A percentile compares a stretch with the other conserved stretches of the same genome.
Evolutionary conservation across 2,329 filamentous ascomycete genomes (phyloP).

Genomic region (Apiospora arundinis): DNA sequence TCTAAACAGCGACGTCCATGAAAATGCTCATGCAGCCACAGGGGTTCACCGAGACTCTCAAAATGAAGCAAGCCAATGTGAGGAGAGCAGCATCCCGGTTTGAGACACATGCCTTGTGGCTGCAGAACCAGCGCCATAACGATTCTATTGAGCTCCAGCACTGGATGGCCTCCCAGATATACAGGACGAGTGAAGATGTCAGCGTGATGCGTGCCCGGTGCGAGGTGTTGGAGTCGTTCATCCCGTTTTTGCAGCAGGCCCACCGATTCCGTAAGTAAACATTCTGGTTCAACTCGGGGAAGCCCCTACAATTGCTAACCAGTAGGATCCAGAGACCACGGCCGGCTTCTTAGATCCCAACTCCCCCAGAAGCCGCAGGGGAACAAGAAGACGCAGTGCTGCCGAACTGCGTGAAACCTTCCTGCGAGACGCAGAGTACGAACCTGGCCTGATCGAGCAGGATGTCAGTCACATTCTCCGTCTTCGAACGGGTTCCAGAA

Average conservation of each 20-base stretch:
- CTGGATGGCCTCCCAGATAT: background rate
- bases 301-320: background rate
- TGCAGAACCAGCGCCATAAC: background rate
- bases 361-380: background rate
- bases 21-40: background rate
- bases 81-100: background rate
- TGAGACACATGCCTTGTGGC: background rate
- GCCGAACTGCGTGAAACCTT: background rate
- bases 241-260: background rate
- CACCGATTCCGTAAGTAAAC: background rate
- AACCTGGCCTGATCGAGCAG: background rate
- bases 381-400: background rate
- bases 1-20: background rate
- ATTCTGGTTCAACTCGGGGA: background rate
- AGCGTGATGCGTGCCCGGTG: slow-evolving; percentile 5
- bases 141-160: slow-evolving; percentile 2
- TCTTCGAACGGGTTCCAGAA: background rate
- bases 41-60: background rate
- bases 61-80: slow-evolving; percentile 1
- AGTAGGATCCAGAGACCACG: background rate
- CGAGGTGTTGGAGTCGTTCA: background rate
- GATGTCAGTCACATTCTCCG: background rate
- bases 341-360: background rate
- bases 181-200: background rate
- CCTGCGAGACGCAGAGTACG: background rate